Conservation (phyloP, 2,329 filamentous ascomycete species). For the Aquanectria penicillioides region DNA sequence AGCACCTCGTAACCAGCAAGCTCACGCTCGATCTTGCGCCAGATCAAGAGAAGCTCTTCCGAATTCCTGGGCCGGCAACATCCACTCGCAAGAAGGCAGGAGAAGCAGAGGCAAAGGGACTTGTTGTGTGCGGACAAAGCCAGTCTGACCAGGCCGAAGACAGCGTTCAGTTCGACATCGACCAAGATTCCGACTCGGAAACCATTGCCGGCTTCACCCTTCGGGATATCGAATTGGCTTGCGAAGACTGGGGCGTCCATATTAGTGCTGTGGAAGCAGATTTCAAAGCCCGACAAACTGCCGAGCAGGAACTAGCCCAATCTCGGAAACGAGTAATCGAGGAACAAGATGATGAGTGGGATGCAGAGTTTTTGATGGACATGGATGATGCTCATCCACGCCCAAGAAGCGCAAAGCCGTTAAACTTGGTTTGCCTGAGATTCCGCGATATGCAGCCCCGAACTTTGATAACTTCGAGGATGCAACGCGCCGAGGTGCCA, state of each 20-base stretch:
- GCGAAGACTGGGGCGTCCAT: conserved; percentile 83
- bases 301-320: conserved; percentile 44
- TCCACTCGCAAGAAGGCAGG: conserved; percentile 65
- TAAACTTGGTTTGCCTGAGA: conserved; percentile 67
- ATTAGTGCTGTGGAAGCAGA: conserved; percentile 59
- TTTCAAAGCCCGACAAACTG: conserved; percentile 46
- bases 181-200: conserved; percentile 67
- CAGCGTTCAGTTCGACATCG: conserved; percentile 56
- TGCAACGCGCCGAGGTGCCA: conserved; percentile 76
- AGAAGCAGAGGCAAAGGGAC: conserved; percentile 60
- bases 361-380: conserved; percentile 66
- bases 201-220: conserved; percentile 79
- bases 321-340: conserved; percentile 46
- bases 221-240: conserved; percentile 85
- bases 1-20: conserved; percentile 86
- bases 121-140: conserved; percentile 57
- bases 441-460: conserved; percentile 70
- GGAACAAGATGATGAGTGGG: conserved; percentile 70
- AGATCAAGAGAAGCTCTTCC: conserved; percentile 89
- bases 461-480: conserved; percentile 84
- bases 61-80: conserved; percentile 71
- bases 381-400: conserved; percentile 59
- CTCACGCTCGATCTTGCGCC: conserved; percentile 85
- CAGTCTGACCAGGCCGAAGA: conserved; percentile 48
- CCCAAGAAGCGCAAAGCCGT: conserved; percentile 73